Percentiles rank a stretch among this genome's conserved stretches.
Conservation (phyloP, 2,329 filamentous ascomycete species). For the Bisporella sp. region DNA sequence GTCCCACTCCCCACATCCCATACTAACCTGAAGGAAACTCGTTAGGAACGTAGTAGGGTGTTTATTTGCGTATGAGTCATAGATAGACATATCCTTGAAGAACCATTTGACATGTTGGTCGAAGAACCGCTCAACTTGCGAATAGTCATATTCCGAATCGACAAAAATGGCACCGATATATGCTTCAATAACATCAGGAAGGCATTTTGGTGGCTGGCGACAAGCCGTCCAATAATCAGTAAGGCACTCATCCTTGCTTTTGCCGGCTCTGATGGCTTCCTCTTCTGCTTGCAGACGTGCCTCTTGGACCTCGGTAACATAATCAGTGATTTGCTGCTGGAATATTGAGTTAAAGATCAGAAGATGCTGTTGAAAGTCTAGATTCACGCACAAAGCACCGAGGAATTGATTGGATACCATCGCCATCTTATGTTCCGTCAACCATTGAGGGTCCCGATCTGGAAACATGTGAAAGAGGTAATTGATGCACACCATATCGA, state of each 20-base stretch:
- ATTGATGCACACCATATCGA: constrained; percentile 81
- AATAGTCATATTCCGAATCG: constrained; percentile 75
- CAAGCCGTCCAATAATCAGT: constrained; percentile 64
- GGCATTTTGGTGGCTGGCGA: constrained; percentile 60
- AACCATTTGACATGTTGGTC: constrained; percentile 64
- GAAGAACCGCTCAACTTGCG: constrained; percentile 71
- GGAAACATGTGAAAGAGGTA: constrained; percentile 74
- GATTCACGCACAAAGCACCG: constrained; percentile 68
- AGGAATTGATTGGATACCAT: constrained; percentile 97
- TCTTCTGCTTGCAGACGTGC: constrained; percentile 35
- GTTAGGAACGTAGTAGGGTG: constrained; percentile 75
- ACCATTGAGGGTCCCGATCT: constrained; percentile 82
- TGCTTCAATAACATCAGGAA: constrained; percentile 84
- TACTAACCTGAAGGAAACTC: constrained; percentile 54
- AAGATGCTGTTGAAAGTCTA: constrained; percentile 72
- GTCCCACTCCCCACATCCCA: constrained; percentile 56
- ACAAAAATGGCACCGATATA: constrained; percentile 89
- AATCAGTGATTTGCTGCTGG: constrained; percentile 41
- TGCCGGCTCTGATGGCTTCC: constrained; percentile 28
- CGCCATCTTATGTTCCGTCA: constrained; percentile 99
- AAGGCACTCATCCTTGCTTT: constrained; percentile 33
- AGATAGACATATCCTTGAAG: constrained; percentile 80
- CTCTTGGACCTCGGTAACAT: constrained; percentile 51
- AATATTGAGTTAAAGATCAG: constrained; percentile 42
- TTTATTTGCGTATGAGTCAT: constrained; percentile 79